phyloP scores from a whole-genome alignment of 495 filamentous ascomycete species.

The Achaetomiella virescens region DNA sequence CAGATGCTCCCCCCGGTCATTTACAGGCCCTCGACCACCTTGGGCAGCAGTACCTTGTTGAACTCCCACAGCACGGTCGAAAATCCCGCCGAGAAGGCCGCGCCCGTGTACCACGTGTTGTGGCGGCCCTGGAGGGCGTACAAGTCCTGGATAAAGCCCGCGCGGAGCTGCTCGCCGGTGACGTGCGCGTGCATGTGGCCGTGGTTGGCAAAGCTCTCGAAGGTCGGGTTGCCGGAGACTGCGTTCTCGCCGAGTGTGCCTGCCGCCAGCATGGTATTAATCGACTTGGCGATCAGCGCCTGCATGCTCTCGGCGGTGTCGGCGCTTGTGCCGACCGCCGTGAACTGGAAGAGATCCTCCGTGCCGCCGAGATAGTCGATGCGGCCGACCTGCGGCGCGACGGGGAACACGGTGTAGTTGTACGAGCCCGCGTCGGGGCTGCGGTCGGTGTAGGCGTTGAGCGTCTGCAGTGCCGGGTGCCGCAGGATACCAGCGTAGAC shows the following conservation, averaged over 20 bases:
- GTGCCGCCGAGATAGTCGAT: slow-evolving; percentile 12
- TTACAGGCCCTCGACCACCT: slow-evolving; percentile 3
- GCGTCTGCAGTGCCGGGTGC: slow-evolving; percentile 6
- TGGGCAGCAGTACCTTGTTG: slow-evolving; percentile 12
- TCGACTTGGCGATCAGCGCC: slow-evolving; percentile 19
- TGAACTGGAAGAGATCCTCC: slow-evolving; percentile 9
- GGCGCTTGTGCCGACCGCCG: background rate
- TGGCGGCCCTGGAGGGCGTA: slow-evolving; percentile 44
- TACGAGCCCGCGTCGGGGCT: slow-evolving; percentile 7
- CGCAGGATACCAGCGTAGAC: slow-evolving; percentile 31
- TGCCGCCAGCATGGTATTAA: slow-evolving; percentile 22
- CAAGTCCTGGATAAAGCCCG: slow-evolving; percentile 44
- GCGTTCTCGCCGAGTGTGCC: slow-evolving; percentile 19
- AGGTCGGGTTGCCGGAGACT: slow-evolving; percentile 12
- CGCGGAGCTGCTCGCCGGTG: slow-evolving; percentile 30
- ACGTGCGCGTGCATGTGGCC: slow-evolving; percentile 11
- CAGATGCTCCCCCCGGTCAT: too few species aligned
- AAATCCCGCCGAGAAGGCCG: slow-evolving; percentile 5
- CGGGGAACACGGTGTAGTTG: slow-evolving; percentile 11
- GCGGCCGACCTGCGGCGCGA: slow-evolving; percentile 11
- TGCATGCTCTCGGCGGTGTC: slow-evolving; percentile 20
- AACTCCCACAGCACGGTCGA: slow-evolving; percentile 11
- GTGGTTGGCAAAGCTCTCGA: slow-evolving; percentile 22
- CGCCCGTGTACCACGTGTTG: slow-evolving; percentile 48
- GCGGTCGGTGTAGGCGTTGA: slow-evolving; percentile 14